Evolutionary conservation across 306 rosid species (phyloP).

Genomic region (Elaeagnus macrophylla): DNA sequence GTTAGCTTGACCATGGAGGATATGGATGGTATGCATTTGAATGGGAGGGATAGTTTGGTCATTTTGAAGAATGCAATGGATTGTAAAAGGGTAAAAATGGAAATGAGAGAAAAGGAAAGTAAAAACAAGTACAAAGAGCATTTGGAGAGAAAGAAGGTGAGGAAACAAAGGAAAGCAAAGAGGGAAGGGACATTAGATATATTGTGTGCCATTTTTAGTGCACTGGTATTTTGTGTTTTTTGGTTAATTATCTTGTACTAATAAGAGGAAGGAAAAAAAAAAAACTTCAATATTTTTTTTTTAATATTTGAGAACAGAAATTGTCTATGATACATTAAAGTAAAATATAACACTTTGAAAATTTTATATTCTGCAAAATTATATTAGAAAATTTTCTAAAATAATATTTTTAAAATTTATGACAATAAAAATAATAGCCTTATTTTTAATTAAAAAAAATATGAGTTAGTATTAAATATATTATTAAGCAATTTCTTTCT

Average conservation of each 20-base stretch:
- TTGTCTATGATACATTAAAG: not conserved
- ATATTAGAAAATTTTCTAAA: too few species aligned
- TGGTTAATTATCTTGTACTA: conserved; percentile 24
- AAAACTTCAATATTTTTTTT: not conserved
- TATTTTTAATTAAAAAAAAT: too few species aligned
- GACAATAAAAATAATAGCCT: too few species aligned
- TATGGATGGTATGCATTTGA: conserved; percentile 53
- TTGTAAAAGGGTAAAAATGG: conserved; percentile 31
- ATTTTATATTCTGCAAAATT: too few species aligned
- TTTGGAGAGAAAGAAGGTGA: conserved; percentile 27
- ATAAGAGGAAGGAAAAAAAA: not conserved
- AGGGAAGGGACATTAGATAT: conserved; percentile 59
- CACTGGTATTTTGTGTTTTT: conserved; percentile 21
- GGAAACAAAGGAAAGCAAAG: conserved; percentile 39
- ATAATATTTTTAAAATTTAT: too few species aligned
- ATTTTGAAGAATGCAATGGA: conserved; percentile 39
- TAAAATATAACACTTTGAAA: too few species aligned
- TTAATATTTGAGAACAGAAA: not conserved
- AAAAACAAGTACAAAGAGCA: conserved; percentile 32
- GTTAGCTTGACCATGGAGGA: conserved; percentile 57
- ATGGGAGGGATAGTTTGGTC: conserved; percentile 63
- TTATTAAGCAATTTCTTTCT: too few species aligned
- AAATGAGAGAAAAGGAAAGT: conserved; percentile 16
- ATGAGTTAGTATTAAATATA: too few species aligned
- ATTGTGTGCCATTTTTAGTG: conserved; percentile 39